Evolutionary conservation across 257 asterid species (phyloP), one percentile per base, ranked within the genome.

Genomic region (Capsicum pubescens): DNA sequence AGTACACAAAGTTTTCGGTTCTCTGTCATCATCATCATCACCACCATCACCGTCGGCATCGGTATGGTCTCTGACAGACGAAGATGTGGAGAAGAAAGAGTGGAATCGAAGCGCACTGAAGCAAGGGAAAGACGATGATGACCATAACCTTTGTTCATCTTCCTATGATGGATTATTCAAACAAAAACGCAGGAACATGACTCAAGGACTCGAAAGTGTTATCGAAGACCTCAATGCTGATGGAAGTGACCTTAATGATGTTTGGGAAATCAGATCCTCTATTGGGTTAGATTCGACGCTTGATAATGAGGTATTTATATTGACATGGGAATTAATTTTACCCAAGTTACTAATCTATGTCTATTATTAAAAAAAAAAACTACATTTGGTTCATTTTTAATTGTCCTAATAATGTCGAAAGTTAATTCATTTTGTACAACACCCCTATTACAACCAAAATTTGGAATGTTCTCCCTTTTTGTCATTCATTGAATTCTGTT

Each of bases 221-320:
- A 82, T 57, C 67, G 35, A 32, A 78, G 76, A 16, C 35, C 13
- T 68, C 60, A 55, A 55, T 81, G 64, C 55, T 19, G 84, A 81
- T 46, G 84, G 44, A 56, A 71, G 78, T 66, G 56, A 19, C 6
- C 15, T 48, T 50, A n/a, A 36, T 48, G 84, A 82, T 66, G 79
- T 67, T 66, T 56, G 79, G 84, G 79, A 82, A 32, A 82, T 82
- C 79, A 82, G 84, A 82, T 82, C 84, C 67, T 82, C 84, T 60
- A 67, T 82, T 66, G 84, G 80, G 12, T 82, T 82, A 60, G 84
- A 82, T 64, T 54, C 80, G 11, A 82, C 84, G n/a, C 84, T 82
- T n/a, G 84, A 82, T 67, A 50, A 67, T 44, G 84, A 82, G 80
- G 84, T 82, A 14, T 72, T 19, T 71, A 11, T 2, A 26, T 39